Evolutionary conservation across 768 basidiomycete species (phyloP), one percentile per base, ranked within the genome.

Genomic region (Mycena indigotica): DNA sequence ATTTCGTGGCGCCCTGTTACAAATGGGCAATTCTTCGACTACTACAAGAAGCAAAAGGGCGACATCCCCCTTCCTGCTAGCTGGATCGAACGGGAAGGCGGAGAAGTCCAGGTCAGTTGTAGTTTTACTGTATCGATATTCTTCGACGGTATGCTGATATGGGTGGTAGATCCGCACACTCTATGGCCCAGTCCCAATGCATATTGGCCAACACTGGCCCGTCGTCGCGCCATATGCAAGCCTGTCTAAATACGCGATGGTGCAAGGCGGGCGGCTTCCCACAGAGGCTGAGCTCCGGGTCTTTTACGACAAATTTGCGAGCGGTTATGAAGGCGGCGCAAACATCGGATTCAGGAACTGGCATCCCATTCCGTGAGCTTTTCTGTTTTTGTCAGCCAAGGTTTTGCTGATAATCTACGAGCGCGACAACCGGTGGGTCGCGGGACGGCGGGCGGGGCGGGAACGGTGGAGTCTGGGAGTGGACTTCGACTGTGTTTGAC

Each of bases 391-490:
- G 46, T 41, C 19, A 8, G 28, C 8, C 17, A 19, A 23, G 23
- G 28, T 24, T 24, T 28, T 28, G 28, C 56, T 39, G 23, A 13
- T 3, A 52, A 5, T 30, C 23, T 49, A 91, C 89, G n/a, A 28
- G 84, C 89, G 41, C 41, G 21, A 92, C 91, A 40, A 84, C 84
- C 2, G 91, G 89, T 30, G 71, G 77, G 58, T 74, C 75, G 57
- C 75, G 70, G 50, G 66, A 68, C 56, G 78, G 71, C 21, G 84
- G 85, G 2, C 82, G 76, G 69, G 89, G 91, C 12, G 84, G 86
- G 60, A 98, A 99, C 63, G 97, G 97, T 5, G 97, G 97, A 4
- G 89, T 97, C 16, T 99, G 96, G 95, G 95, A 98, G 76, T 98
- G 95, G 95, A 97, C 96, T 0, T 89, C 88, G 19, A 95, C 94